Conservation (phyloP, 306 rosid genomes). For the Castanea crenata region DNA sequence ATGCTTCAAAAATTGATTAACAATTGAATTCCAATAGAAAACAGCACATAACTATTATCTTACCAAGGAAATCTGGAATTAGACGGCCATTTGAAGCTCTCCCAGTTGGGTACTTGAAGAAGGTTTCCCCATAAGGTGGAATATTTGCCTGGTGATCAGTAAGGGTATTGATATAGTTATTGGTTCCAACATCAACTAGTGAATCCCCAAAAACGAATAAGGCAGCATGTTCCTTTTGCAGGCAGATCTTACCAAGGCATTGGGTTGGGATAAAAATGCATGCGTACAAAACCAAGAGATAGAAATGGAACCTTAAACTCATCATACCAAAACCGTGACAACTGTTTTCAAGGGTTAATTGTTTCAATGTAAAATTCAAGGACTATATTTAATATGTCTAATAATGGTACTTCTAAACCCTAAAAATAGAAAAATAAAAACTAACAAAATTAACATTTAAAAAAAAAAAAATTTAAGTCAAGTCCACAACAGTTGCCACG, state of each 20-base stretch:
- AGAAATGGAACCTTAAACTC: background rate
- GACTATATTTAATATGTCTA: too few relatives aligned
- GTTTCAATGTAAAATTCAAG: too few relatives aligned
- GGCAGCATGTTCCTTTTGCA: conserved; percentile 12
- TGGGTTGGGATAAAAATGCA: too few relatives aligned
- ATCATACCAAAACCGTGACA: background rate
- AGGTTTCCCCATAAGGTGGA: background rate
- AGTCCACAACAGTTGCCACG: too few relatives aligned
- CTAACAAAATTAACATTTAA: too few relatives aligned
- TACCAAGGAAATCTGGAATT: conserved; percentile 51
- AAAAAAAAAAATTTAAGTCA: too few relatives aligned
- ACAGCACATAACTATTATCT: background rate
- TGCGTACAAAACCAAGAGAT: too few relatives aligned
- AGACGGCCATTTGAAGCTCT: background rate
- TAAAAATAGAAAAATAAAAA: too few relatives aligned
- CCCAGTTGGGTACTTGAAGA: background rate
- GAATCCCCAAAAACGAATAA: conserved; percentile 44
- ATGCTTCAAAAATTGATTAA: background rate
- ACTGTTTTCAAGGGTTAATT: too few relatives aligned
- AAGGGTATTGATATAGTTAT: background rate
- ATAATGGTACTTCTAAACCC: too few relatives aligned
- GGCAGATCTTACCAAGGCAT: background rate
- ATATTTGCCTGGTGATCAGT: background rate
- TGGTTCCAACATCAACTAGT: conserved; percentile 28
- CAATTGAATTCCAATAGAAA: background rate